Evolutionary conservation across 176 grass and related monocot species (phyloP).

Genomic region (Oryza coarctata): DNA sequence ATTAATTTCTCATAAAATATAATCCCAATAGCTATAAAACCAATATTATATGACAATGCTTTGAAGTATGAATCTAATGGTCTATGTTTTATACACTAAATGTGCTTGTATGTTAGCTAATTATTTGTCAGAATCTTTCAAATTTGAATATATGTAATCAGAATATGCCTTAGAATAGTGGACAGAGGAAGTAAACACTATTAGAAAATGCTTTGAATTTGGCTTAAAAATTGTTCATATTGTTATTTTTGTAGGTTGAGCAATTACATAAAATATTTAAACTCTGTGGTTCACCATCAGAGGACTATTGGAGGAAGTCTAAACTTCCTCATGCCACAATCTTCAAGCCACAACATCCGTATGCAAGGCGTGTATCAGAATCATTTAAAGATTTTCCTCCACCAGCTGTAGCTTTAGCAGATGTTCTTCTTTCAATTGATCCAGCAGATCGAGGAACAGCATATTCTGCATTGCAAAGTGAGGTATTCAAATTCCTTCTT

Average conservation of each 20-base stretch:
- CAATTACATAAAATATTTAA: slow-evolving; percentile 99
- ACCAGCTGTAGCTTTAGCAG: slow-evolving; percentile 67
- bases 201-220: not conserved
- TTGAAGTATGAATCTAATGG: too few species aligned
- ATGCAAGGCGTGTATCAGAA: slow-evolving; percentile 72
- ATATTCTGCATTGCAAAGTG: slow-evolving; percentile 68
- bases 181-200: not conserved
- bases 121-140: too few species aligned
- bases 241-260: slow-evolving; percentile 79
- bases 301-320: slow-evolving; percentile 96
- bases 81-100: too few species aligned
- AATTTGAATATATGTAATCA: too few species aligned
- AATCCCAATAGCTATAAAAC: too few species aligned
- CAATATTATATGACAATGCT: too few species aligned
- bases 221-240: slow-evolving; percentile 20
- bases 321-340: slow-evolving; percentile 97
- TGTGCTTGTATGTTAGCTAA: too few species aligned
- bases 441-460: slow-evolving; percentile 84
- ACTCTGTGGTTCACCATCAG: slow-evolving; percentile 92
- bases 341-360: slow-evolving; percentile 96
- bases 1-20: too few species aligned
- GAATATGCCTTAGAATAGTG: too few species aligned
- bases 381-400: slow-evolving; percentile 93
- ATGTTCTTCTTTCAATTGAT: slow-evolving; percentile 95
- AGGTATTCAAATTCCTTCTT: slow-evolving; percentile 50